These are phyloP conservation scores for Acanthamoeba sp. DNA, from an alignment of 208 protist species.

Conservation along the genomic window DNA sequence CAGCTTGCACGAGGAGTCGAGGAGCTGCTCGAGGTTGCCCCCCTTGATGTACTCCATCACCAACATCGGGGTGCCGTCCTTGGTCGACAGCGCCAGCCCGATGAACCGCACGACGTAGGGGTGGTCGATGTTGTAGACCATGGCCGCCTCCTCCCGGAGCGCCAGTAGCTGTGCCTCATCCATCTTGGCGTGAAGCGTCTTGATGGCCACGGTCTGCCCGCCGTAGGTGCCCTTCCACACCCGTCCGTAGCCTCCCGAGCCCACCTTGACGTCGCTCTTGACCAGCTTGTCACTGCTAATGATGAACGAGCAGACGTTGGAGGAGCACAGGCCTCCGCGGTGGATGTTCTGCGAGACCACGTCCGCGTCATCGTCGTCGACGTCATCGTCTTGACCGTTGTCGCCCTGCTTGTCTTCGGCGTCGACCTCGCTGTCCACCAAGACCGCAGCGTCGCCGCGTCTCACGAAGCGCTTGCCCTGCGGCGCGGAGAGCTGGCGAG, in stretches of 20 bases:
- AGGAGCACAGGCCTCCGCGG: not conserved
- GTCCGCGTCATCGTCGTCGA: not conserved
- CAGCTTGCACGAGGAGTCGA: not conserved
- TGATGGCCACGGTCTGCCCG: conserved; percentile 22
- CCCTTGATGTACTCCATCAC: not conserved
- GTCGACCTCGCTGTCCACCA: not conserved
- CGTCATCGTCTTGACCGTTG: no score
- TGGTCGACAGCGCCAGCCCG: not conserved
- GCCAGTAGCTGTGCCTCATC: not conserved
- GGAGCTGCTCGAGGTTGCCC: conserved; percentile 14
- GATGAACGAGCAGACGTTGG: not conserved
- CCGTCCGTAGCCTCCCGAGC: not conserved
- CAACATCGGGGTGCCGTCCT: not conserved
- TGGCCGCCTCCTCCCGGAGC: conserved; percentile 4
- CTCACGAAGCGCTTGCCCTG: not conserved
- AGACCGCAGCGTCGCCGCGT: not conserved
- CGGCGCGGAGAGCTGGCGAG: not conserved
- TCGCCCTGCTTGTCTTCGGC: not conserved
- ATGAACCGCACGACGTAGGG: conserved; percentile 60
- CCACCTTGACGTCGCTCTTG: not conserved
- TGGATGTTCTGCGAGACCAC: not conserved
- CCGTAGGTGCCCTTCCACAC: conserved; percentile 25
- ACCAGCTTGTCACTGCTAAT: not conserved
- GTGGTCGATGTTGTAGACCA: conserved; percentile 36
- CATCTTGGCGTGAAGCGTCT: conserved; percentile 13